Conservation (phyloP, 352 stramenopile genomes). For the Phytophthora uliginosa region DNA sequence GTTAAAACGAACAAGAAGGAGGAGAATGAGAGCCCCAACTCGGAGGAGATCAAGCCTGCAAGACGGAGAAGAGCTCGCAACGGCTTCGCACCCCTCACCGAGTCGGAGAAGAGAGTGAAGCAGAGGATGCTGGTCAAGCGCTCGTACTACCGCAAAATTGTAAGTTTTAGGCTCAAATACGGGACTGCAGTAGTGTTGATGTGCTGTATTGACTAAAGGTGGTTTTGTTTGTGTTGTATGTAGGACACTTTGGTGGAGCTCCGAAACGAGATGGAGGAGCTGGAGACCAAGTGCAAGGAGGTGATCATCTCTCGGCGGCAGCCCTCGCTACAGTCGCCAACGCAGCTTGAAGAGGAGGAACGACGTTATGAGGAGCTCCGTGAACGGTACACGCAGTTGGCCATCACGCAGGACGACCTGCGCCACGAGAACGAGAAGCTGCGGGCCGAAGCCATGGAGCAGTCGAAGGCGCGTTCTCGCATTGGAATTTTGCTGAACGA, state of each 20-base stretch:
- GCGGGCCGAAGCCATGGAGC: constrained; percentile 57
- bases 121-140: constrained; percentile 75
- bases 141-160: constrained; percentile 84
- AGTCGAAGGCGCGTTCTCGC: constrained; percentile 64
- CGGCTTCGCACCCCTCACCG: constrained; percentile 49
- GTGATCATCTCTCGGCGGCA: constrained; percentile 42
- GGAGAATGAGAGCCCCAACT: neutral
- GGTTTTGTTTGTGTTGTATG: neutral
- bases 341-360: constrained; percentile 18
- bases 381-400: constrained; percentile 58
- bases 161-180: constrained; percentile 34
- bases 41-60: constrained; percentile 6
- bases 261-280: constrained; percentile 51
- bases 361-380: constrained; percentile 51
- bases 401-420: constrained; percentile 64
- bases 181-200: neutral
- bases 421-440: constrained; percentile 70
- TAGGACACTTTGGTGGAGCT: constrained; percentile 73
- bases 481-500: constrained; percentile 69
- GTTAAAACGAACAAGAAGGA: constrained; percentile 9
- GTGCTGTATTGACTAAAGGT: neutral
- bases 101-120: constrained; percentile 75
- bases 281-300: constrained; percentile 59
- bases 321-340: constrained; percentile 2
- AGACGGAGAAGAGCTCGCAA: constrained; percentile 31